Evolutionary conservation across 2,329 filamentous ascomycete species (phyloP).

Genomic region (Annulohypoxylon truncatum): DNA sequence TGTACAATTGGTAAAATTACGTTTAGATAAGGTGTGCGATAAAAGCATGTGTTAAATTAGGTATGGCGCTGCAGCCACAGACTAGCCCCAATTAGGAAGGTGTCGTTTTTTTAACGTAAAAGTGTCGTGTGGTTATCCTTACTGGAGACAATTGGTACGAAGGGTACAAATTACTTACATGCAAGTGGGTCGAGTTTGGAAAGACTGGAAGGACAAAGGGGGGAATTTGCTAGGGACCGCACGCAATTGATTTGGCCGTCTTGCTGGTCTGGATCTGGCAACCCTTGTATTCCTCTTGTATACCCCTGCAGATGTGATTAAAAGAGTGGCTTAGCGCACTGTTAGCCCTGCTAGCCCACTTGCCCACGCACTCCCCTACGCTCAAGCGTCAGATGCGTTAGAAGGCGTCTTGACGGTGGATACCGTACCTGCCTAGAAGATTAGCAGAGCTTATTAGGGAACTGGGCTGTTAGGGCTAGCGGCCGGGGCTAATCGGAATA

Average conservation of each 20-base stretch:
- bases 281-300: constrained; percentile 3
- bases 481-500: constrained; percentile 17
- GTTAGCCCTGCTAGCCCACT: constrained; percentile 19
- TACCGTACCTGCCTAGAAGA: constrained; percentile 23
- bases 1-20: too few species aligned
- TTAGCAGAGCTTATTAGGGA: constrained; percentile 16
- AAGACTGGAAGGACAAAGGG: constrained; percentile 20
- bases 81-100: too few species aligned
- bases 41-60: too few species aligned
- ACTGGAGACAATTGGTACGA: constrained; percentile 9
- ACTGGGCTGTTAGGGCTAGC: constrained; percentile 11
- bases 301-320: constrained; percentile 19
- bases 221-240: constrained; percentile 1
- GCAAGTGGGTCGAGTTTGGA: constrained; percentile 4
- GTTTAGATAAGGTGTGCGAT: too few species aligned
- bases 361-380: constrained; percentile 32
- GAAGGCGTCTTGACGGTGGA: constrained; percentile 36
- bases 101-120: too few species aligned
- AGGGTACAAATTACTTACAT: constrained; percentile 7
- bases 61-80: too few species aligned
- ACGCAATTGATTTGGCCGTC: constrained; percentile 15
- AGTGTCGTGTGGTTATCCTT: too few species aligned
- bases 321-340: constrained; percentile 37
- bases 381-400: constrained; percentile 14
- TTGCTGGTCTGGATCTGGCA: constrained; percentile 14